Base-by-base conservation (phyloP, 75 land plant genomes). In the Pinus taeda region DNA sequence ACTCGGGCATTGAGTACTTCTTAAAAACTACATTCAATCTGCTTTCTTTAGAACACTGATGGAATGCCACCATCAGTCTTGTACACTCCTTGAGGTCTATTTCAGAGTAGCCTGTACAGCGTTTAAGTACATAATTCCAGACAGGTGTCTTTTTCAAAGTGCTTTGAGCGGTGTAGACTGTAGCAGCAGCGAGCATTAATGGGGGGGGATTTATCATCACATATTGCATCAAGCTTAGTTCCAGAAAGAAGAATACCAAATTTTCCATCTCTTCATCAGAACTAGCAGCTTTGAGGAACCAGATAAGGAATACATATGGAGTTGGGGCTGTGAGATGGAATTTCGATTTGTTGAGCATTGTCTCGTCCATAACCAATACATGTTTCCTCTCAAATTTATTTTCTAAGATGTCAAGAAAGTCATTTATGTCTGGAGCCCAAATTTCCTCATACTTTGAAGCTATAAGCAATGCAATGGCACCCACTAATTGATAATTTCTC, bases 311-410 rank as follows among this genome's bases (percentile, higher is more conserved):
- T 4, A 93, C 88, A 66, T 93, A 95, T 3, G 91, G 84, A 12
- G 96, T 95, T 7, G 98, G 93, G 13, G 88, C 87, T 7, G 98
- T 95, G 53, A 95, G 73, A 64, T 82, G 85, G 90, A 93, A 95
- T 63, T 88, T 89, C 13, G 93, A 76, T 15, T 89, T 82, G 80
- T 92, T 88, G n/a, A 95, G 81, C 74, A 93, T 93, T 20, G 36
- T 33, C 71, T 93, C 93, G 79, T 95, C 94, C 98, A 93, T 96
- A 3, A 9, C n/a, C 67, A 96, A 75, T 0, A 96, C 80, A 60
- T 96, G 91, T 57, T 87, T 76, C 57, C 87, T 85, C 15, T 88
- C 81, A 83, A 90, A 89, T 3, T 90, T 89, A 30, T 78, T 79
- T 30, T 92, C 95, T 33, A 90, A 82, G 64, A 93, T 90, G 85